phyloP scores from a whole-genome alignment of 768 basidiomycete species.

The Exsudoporus frostii region DNA sequence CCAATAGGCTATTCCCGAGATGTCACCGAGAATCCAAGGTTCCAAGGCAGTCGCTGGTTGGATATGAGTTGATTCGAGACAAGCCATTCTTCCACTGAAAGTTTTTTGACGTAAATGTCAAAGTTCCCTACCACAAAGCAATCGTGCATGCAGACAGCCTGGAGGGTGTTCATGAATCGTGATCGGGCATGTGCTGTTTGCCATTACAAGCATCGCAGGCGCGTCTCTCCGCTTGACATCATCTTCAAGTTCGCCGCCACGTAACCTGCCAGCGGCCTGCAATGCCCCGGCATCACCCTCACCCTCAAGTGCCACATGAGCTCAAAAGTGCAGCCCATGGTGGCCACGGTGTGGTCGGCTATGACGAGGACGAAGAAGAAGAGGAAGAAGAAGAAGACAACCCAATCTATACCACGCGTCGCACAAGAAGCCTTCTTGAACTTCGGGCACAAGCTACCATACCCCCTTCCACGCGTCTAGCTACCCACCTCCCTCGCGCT shows the following conservation, averaged over 20 bases:
- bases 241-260: not conserved
- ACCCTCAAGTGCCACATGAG: not conserved
- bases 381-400: slow-evolving; percentile 1
- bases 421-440: slow-evolving; percentile 22
- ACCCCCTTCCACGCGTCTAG: slow-evolving; percentile 2
- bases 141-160: not conserved
- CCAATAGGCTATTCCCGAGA: not conserved
- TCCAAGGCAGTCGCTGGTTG: not conserved
- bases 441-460: slow-evolving; percentile 9
- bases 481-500: slow-evolving; percentile 12
- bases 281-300: not conserved
- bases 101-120: slow-evolving; percentile 1
- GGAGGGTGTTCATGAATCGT: not conserved
- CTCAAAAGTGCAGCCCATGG: not conserved
- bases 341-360: not conserved
- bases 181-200: not conserved
- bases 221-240: not conserved
- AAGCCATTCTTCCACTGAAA: not conserved
- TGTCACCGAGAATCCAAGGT: not conserved
- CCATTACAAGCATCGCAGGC: not conserved
- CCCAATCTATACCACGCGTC: slow-evolving; percentile 20
- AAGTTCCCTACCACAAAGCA: not conserved
- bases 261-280: not conserved
- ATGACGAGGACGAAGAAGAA: slow-evolving; percentile 1
- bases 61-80: not conserved